A percentile compares a stretch with the other conserved stretches of the same genome.
These are phyloP conservation scores for Panicum virgatum DNA, from an alignment of 202 grass and related monocot species.

Conservation along the genomic window DNA sequence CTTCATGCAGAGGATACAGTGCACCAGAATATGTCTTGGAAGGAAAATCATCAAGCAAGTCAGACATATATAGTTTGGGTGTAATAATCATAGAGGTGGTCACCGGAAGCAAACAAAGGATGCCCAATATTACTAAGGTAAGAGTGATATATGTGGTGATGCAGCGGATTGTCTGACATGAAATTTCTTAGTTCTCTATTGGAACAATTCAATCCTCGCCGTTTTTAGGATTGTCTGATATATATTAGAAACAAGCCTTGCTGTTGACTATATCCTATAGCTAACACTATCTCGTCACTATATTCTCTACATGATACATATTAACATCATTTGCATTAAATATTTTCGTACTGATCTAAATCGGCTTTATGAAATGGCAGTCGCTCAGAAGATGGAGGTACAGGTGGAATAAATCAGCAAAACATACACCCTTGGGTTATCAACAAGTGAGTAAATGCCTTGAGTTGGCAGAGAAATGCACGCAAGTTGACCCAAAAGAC, in stretches of 20 bases:
- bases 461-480: neutral
- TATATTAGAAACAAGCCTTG: too few species aligned
- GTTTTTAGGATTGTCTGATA: too few species aligned
- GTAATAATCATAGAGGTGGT: neutral
- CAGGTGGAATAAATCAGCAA: neutral
- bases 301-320: too few species aligned
- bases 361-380: neutral
- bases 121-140: neutral
- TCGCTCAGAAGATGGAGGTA: neutral
- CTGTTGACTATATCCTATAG: too few species aligned
- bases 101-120: neutral
- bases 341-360: too few species aligned
- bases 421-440: neutral
- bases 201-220: too few species aligned
- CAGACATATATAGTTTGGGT: conserved; percentile 12
- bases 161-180: too few species aligned
- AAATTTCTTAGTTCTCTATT: too few species aligned
- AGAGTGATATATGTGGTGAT: neutral
- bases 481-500: rapidly evolving
- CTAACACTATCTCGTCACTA: too few species aligned
- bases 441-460: neutral
- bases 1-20: neutral
- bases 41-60: neutral
- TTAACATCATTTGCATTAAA: too few species aligned
- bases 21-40: neutral